These are phyloP conservation scores for Clavariopsis aquatica DNA, from an alignment of 495 filamentous ascomycete species.

Conservation along the genomic window DNA sequence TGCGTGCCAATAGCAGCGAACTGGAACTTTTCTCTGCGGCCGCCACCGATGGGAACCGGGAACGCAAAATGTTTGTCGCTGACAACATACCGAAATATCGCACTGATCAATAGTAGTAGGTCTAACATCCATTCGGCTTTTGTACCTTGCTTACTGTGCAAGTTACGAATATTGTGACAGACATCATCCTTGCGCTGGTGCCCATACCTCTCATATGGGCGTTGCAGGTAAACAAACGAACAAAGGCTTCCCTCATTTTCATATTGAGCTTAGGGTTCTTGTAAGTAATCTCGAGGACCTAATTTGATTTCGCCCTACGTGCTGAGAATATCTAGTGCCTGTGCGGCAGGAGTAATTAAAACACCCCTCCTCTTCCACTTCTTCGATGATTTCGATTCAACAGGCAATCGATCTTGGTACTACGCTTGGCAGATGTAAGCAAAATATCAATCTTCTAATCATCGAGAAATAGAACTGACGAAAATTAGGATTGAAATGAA, in stretches of 20 bases:
- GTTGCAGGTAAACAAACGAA: constrained; percentile 38
- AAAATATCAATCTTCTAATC: background rate
- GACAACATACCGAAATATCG: constrained; percentile 30
- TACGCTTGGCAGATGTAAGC: constrained; percentile 31
- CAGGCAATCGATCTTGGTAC: constrained; percentile 21
- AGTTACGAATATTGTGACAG: constrained; percentile 40
- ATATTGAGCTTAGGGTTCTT: constrained; percentile 40
- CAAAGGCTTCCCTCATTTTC: constrained; percentile 38
- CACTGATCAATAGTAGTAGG: constrained; percentile 31
- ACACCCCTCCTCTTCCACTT: constrained; percentile 35
- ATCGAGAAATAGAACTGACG: background rate
- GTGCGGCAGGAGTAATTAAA: constrained; percentile 40
- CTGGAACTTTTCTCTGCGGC: constrained; percentile 31
- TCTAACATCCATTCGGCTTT: background rate
- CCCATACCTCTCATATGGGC: constrained; percentile 40
- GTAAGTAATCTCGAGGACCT: constrained; percentile 2
- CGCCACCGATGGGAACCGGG: constrained; percentile 28
- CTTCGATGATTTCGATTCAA: constrained; percentile 32
- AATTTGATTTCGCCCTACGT: background rate
- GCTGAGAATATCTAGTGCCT: constrained; percentile 21
- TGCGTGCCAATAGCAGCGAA: constrained; percentile 39
- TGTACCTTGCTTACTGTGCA: constrained; percentile 1
- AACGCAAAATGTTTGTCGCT: constrained; percentile 36
- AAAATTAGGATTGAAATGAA: constrained; percentile 35
- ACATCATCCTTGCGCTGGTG: constrained; percentile 39